phyloP scores from a whole-genome alignment of 345 rosid genomes.

The Euphorbia tirucalli region DNA sequence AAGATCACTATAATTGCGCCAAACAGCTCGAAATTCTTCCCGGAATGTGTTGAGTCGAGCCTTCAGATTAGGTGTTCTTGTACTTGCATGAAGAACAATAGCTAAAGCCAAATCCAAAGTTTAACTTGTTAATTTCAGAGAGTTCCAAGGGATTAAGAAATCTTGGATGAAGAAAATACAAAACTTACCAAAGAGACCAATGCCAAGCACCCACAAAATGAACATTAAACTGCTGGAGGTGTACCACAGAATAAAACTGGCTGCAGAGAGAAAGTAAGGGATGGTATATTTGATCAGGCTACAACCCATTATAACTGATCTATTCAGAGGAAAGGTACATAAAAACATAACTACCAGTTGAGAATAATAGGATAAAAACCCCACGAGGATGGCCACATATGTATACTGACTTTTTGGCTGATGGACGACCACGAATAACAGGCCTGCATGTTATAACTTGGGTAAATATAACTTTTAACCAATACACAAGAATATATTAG shows the following conservation, averaged over 20 bases:
- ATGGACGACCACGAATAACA: conserved; percentile 91
- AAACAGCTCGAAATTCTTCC: conserved; percentile 94
- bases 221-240: conserved; percentile 69
- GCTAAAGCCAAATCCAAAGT: conserved; percentile 36
- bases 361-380: conserved; percentile 70
- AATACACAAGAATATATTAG: conserved; percentile 5
- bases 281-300: conserved; percentile 9
- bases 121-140: not conserved
- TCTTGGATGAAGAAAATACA: no score
- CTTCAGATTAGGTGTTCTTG: conserved; percentile 92
- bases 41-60: conserved; percentile 96
- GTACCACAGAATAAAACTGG: conserved; percentile 76
- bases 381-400: conserved; percentile 91
- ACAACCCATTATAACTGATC: no score
- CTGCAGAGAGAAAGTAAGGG: conserved; percentile 33
- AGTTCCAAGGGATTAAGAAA: no score
- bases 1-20: conserved; percentile 98
- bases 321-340: no score
- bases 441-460: conserved; percentile 50
- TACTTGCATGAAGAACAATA: no score
- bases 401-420: conserved; percentile 67
- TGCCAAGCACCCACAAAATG: conserved; percentile 66
- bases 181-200: conserved; percentile 66
- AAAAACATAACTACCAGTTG: conserved; percentile 52
- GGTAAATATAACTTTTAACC: not conserved